Evolutionary conservation across 2,329 filamentous ascomycete species (phyloP).

Genomic region (Onygenales sp.): DNA sequence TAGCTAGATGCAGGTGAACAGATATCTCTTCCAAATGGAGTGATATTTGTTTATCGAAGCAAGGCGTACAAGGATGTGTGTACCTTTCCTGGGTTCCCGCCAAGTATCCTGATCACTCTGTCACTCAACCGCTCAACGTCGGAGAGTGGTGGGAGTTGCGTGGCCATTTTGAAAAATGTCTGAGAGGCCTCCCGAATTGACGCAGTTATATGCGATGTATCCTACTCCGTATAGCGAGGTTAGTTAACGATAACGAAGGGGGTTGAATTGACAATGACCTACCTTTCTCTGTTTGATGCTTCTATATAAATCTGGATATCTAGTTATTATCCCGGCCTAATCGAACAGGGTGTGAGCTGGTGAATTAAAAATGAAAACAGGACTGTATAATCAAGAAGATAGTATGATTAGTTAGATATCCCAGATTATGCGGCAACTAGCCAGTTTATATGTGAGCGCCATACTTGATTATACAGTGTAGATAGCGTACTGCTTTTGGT

Average conservation of each 20-base stretch:
- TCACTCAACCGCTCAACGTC: conserved; percentile 70
- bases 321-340: too few relatives aligned
- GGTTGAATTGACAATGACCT: too few relatives aligned
- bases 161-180: conserved; percentile 42
- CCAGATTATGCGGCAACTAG: too few relatives aligned
- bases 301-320: too few relatives aligned
- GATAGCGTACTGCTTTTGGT: not conserved
- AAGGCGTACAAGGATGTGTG: conserved; percentile 8
- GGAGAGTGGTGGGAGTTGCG: conserved; percentile 54
- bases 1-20: too few relatives aligned
- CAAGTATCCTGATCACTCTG: conserved; percentile 74
- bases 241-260: not conserved
- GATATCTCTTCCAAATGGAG: not conserved
- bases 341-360: too few relatives aligned
- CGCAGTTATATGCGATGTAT: too few relatives aligned
- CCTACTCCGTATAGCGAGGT: not conserved
- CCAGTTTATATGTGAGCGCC: not conserved
- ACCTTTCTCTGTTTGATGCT: too few relatives aligned
- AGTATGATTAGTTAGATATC: too few relatives aligned
- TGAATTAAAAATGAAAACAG: too few relatives aligned
- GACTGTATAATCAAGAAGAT: too few relatives aligned
- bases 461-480: conserved; percentile 1
- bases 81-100: conserved; percentile 81
- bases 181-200: not conserved
- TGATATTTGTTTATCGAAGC: not conserved